Percentiles rank a stretch among this genome's conserved stretches.
Conservation (phyloP, 2,329 filamentous ascomycete species). For the Mycosphaerella arachidis region DNA sequence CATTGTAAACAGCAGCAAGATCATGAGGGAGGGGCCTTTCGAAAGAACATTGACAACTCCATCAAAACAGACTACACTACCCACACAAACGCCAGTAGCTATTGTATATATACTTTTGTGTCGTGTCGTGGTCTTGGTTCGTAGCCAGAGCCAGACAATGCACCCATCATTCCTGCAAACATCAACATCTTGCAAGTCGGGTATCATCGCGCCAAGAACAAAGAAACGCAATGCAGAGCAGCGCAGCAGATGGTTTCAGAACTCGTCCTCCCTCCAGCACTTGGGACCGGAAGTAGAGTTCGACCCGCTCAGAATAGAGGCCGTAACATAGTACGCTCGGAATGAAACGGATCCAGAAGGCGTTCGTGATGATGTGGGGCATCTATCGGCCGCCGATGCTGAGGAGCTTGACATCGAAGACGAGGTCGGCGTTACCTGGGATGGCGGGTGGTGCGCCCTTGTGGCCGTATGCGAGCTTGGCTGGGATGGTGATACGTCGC, state of each 20-base stretch:
- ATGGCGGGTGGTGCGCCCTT: constrained; percentile 72
- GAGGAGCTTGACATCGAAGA: constrained; percentile 68
- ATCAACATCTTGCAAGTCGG: constrained; percentile 23
- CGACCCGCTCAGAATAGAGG: constrained; percentile 6
- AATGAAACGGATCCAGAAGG: constrained; percentile 1
- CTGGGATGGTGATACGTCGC: constrained; percentile 84
- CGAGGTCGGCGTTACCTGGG: constrained; percentile 81
- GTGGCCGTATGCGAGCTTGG: constrained; percentile 84
- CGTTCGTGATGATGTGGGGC: background rate
- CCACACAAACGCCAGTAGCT: background rate
- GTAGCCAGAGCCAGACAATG: background rate
- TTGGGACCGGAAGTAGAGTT: constrained; percentile 31
- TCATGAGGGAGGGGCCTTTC: background rate
- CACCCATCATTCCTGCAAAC: constrained; percentile 27
- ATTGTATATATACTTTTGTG: constrained; percentile 1
- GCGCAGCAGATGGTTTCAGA: constrained; percentile 8
- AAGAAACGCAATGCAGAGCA: constrained; percentile 6
- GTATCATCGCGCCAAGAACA: constrained; percentile 18
- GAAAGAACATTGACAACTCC: background rate
- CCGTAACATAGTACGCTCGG: constrained; percentile 13
- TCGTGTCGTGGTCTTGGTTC: background rate
- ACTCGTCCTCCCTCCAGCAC: constrained; percentile 37
- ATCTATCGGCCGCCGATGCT: constrained; percentile 20
- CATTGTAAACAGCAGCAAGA: background rate
- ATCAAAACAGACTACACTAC: background rate